Conservation (phyloP, 345 rosid genomes). For the Camelina neglecta region DNA sequence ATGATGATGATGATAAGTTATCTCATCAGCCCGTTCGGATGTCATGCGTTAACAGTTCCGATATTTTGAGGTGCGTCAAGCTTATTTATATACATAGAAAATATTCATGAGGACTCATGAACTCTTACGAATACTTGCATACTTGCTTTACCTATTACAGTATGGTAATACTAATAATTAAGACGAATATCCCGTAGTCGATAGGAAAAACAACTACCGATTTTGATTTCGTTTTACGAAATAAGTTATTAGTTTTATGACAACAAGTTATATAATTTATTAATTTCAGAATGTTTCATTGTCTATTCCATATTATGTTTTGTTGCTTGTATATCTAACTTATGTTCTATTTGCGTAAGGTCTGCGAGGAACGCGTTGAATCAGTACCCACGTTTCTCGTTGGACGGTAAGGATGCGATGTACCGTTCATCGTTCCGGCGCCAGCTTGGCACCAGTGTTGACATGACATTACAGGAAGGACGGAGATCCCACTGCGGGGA, state of each 20-base stretch:
- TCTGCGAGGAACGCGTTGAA: slow-evolving; percentile 86
- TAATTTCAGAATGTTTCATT: no score
- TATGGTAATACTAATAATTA: background rate
- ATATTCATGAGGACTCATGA: slow-evolving; percentile 2
- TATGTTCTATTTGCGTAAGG: slow-evolving; percentile 26
- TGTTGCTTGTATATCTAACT: background rate
- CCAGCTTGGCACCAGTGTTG: slow-evolving; percentile 39
- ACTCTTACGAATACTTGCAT: background rate
- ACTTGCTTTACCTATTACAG: background rate
- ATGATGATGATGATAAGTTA: slow-evolving; percentile 17
- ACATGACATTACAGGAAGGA: slow-evolving; percentile 30
- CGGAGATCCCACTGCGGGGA: slow-evolving; percentile 42
- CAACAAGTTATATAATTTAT: background rate
- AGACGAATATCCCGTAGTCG: background rate
- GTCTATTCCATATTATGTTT: no score
- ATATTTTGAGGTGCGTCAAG: slow-evolving; percentile 55
- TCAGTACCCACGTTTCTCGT: slow-evolving; percentile 92
- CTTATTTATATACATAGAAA: background rate
- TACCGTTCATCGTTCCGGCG: slow-evolving; percentile 72
- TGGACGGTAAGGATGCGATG: slow-evolving; percentile 94
- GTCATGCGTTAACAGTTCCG: slow-evolving; percentile 85
- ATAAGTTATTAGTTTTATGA: background rate
- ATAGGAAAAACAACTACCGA: background rate
- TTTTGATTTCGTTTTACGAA: background rate
- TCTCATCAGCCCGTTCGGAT: slow-evolving; percentile 50